phyloP scores from a whole-genome alignment of 2,329 filamentous ascomycete species.

The Claviceps citrina region DNA sequence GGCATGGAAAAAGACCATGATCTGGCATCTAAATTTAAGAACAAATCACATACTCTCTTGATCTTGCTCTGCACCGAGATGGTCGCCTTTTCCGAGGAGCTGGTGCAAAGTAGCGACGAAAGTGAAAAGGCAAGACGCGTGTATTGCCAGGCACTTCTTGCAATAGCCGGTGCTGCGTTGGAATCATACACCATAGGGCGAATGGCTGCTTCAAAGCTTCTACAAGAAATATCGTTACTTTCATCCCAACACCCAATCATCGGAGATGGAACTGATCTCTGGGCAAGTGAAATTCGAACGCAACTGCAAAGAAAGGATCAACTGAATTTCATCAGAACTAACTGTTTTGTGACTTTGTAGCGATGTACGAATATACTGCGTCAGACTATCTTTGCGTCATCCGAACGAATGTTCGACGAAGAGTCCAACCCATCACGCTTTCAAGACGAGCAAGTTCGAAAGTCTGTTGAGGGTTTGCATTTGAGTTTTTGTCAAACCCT shows the following conservation, averaged over 20 bases:
- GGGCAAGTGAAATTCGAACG: slow-evolving; percentile 17
- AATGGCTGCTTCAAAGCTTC: slow-evolving; percentile 27
- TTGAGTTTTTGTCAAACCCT: slow-evolving; percentile 13
- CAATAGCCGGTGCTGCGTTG: slow-evolving; percentile 22
- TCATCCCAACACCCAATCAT: slow-evolving; percentile 17
- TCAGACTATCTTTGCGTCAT: slow-evolving; percentile 12
- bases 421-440: slow-evolving; percentile 16
- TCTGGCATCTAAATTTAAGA: slow-evolving; percentile 11
- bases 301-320: neutral
- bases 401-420: slow-evolving; percentile 11
- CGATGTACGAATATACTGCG: slow-evolving; percentile 16
- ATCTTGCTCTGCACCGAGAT: slow-evolving; percentile 28
- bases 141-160: slow-evolving; percentile 24
- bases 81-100: slow-evolving; percentile 17
- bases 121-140: slow-evolving; percentile 17
- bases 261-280: slow-evolving; percentile 24
- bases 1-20: slow-evolving; percentile 9
- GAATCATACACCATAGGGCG: slow-evolving; percentile 20
- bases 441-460: slow-evolving; percentile 14
- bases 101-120: slow-evolving; percentile 15
- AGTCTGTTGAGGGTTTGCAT: slow-evolving; percentile 15
- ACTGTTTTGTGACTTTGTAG: slow-evolving; percentile 10
- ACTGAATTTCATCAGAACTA: neutral
- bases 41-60: slow-evolving; percentile 24
- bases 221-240: slow-evolving; percentile 25